These are phyloP conservation scores for Pseudogymnoascus sp. DNA, from an alignment of 2,329 filamentous ascomycete genomes.

Conservation along the genomic window DNA sequence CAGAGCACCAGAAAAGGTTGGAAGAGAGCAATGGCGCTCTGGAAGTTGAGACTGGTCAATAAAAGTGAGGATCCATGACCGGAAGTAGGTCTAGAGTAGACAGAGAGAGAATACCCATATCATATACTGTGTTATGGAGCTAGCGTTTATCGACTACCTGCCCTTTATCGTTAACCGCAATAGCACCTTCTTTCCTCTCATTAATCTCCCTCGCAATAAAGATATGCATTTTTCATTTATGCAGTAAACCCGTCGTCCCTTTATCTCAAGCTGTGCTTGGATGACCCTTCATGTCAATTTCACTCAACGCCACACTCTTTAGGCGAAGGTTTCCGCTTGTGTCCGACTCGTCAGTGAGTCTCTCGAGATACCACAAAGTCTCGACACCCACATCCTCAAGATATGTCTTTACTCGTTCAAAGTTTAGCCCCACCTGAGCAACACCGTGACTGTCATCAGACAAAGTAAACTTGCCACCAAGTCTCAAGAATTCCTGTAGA, in stretches of 20 bases:
- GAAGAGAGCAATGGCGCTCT: conserved; percentile 3
- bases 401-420: conserved; percentile 61
- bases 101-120: background rate
- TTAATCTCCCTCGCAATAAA: background rate
- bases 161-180: no score
- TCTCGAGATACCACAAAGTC: conserved; percentile 43
- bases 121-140: background rate
- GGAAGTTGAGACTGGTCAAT: background rate
- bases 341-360: background rate
- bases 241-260: background rate
- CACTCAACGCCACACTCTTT: background rate
- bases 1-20: conserved; percentile 24
- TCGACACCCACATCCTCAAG: conserved; percentile 58
- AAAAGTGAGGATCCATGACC: background rate
- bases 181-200: no score
- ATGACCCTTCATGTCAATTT: background rate
- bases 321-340: background rate
- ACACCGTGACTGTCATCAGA: conserved; percentile 93
- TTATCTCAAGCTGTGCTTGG: background rate
- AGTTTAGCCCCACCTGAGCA: conserved; percentile 82
- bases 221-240: background rate
- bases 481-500: conserved; percentile 57
- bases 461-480: conserved; percentile 77
- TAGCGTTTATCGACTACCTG: no score
- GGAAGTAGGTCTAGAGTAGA: background rate